Evolutionary conservation across 345 rosid genomes (phyloP).

Genomic region (Camelina sativa): DNA sequence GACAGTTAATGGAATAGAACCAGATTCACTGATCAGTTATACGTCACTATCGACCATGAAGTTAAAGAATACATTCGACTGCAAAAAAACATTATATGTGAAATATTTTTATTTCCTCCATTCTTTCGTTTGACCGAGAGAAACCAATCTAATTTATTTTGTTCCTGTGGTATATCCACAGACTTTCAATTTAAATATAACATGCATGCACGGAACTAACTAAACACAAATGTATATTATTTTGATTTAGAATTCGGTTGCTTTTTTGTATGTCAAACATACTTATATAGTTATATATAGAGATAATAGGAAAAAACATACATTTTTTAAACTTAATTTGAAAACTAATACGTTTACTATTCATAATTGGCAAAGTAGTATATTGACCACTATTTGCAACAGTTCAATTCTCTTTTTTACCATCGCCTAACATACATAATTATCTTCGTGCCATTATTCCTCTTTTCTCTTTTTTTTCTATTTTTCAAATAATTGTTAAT

Average conservation of each 20-base stretch:
- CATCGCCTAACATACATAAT: no score
- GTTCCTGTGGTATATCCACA: neutral
- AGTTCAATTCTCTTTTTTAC: no score
- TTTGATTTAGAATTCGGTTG: neutral
- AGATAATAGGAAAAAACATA: no score
- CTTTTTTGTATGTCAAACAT: neutral
- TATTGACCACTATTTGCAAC: no score
- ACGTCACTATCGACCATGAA: slow-evolving; percentile 32
- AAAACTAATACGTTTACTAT: no score
- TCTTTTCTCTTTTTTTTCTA: no score
- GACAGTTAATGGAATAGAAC: slow-evolving; percentile 43
- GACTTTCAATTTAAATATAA: neutral
- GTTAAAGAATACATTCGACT: slow-evolving; percentile 31
- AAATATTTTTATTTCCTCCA: neutral
- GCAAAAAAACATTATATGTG: slow-evolving; percentile 12
- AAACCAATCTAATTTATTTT: neutral
- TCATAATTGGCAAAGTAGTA: no score
- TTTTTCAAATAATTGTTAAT: no score
- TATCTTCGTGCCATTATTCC: no score
- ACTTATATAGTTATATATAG: no score
- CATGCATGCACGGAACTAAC: neutral
- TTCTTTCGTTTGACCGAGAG: slow-evolving; percentile 9
- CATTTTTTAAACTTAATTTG: no score
- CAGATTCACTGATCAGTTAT: slow-evolving; percentile 34
- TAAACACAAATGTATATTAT: neutral